Conservation (phyloP, 768 basidiomycete genomes). For the Collybia nuda region DNA sequence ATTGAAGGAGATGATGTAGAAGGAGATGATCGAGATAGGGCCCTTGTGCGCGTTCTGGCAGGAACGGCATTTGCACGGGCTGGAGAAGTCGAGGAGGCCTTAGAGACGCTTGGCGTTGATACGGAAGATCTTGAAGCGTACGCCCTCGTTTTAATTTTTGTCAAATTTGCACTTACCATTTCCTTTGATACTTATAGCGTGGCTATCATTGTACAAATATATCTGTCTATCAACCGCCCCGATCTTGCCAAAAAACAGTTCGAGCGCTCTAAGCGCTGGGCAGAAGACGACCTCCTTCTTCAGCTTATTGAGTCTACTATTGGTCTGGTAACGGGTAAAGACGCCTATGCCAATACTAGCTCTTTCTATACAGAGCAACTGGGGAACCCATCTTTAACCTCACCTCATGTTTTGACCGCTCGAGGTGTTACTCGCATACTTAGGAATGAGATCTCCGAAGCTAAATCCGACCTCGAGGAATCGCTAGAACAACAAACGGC, state of each 20-base stretch:
- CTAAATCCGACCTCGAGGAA: conserved; percentile 82
- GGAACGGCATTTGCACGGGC: conserved; percentile 86
- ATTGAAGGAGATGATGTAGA: conserved; percentile 79
- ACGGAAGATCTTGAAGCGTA: conserved; percentile 87
- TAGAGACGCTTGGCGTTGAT: conserved; percentile 81
- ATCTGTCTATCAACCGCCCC: conserved; percentile 85
- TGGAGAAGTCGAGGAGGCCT: conserved; percentile 87
- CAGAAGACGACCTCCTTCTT: conserved; percentile 87
- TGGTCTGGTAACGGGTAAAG: conserved; percentile 72
- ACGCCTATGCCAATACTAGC: conserved; percentile 53
- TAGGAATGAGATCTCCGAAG: conserved; percentile 69
- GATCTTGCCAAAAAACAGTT: conserved; percentile 88
- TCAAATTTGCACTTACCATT: neutral
- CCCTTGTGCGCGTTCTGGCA: conserved; percentile 74
- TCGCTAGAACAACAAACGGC: conserved; percentile 57
- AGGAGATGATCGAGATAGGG: conserved; percentile 65
- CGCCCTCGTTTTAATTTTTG: conserved; percentile 28
- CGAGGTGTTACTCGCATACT: conserved; percentile 80
- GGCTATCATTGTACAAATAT: conserved; percentile 80
- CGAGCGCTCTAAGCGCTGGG: conserved; percentile 79
- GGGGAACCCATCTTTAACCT: conserved; percentile 75
- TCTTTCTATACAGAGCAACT: conserved; percentile 84
- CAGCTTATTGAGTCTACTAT: conserved; percentile 88
- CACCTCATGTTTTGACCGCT: conserved; percentile 73
- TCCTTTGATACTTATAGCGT: conserved; percentile 51